Conservation (phyloP, 23 red algal species). For the Gracilaria gracilis region DNA sequence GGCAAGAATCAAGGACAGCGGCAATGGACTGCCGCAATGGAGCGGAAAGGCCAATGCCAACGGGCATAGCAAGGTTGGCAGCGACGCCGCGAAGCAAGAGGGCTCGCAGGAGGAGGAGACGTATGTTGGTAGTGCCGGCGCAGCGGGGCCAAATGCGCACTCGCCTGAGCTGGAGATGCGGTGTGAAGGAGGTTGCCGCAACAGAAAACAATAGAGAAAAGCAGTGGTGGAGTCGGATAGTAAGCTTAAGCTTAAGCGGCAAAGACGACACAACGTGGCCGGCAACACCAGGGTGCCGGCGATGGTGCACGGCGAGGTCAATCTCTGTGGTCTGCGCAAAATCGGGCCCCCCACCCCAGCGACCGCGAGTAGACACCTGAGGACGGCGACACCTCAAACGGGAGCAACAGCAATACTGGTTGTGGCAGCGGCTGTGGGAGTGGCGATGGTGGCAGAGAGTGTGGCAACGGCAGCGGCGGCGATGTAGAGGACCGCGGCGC, state of each 20-base stretch:
- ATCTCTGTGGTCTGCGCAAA: slow-evolving; percentile 27
- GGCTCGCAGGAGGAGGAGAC: background rate
- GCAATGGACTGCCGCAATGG: too few relatives aligned
- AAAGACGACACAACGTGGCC: slow-evolving; percentile 25
- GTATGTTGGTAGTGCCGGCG: background rate
- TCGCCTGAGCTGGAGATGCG: background rate
- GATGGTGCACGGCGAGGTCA: slow-evolving; percentile 27
- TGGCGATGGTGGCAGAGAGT: background rate
- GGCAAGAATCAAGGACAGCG: background rate
- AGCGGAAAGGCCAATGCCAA: background rate
- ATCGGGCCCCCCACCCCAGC: slow-evolving; percentile 53
- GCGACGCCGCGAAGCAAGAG: background rate
- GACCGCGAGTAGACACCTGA: slow-evolving; percentile 55
- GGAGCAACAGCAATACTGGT: slow-evolving; percentile 17
- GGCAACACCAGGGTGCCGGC: slow-evolving; percentile 53
- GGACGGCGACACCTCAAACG: background rate
- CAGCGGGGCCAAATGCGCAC: background rate
- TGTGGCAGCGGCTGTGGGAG: background rate
- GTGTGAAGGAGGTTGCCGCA: too few relatives aligned
- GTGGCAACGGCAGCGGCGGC: background rate
- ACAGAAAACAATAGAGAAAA: background rate
- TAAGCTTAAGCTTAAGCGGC: slow-evolving; percentile 17
- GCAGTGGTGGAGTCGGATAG: too few relatives aligned
- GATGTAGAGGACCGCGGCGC: background rate
- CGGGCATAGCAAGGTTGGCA: background rate